Conservation (phyloP, 2,329 filamentous ascomycete species). For the Paracorniculantispora psalliotae region DNA sequence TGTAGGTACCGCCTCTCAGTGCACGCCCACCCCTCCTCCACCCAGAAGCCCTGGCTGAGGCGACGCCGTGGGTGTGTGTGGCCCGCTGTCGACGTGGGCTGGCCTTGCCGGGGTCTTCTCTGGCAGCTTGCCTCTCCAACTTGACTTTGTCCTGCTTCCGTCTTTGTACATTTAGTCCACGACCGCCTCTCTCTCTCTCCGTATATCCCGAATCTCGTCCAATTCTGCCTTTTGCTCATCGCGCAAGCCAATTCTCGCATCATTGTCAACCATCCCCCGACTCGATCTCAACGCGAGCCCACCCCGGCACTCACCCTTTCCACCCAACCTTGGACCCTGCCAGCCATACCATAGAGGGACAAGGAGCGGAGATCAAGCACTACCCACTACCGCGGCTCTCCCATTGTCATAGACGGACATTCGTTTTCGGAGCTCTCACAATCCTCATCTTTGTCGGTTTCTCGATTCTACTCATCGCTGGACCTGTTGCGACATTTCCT, state of each 20-base stretch:
- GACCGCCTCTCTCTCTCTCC: background rate
- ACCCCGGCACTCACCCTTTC: background rate
- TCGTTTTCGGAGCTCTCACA: background rate
- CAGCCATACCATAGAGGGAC: conserved; percentile 4
- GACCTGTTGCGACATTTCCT: background rate
- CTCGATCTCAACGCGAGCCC: background rate
- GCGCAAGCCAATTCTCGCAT: background rate
- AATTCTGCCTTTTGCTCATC: background rate
- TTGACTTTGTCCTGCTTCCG: background rate
- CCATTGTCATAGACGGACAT: background rate
- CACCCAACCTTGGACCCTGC: background rate
- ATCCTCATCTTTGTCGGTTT: background rate
- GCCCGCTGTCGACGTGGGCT: background rate
- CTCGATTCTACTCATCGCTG: background rate
- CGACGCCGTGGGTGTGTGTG: background rate
- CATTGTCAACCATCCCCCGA: background rate
- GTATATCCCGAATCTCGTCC: background rate
- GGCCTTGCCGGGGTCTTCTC: conserved; percentile 1
- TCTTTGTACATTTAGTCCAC: background rate
- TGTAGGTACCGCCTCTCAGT: too few species aligned
- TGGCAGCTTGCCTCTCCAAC: background rate
- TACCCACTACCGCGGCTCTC: background rate
- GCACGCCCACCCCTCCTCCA: background rate
- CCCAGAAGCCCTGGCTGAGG: background rate
- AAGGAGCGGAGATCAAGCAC: background rate